Conservation (phyloP, 1,284 basidiomycete species). For the Tilletia setariae region DNA sequence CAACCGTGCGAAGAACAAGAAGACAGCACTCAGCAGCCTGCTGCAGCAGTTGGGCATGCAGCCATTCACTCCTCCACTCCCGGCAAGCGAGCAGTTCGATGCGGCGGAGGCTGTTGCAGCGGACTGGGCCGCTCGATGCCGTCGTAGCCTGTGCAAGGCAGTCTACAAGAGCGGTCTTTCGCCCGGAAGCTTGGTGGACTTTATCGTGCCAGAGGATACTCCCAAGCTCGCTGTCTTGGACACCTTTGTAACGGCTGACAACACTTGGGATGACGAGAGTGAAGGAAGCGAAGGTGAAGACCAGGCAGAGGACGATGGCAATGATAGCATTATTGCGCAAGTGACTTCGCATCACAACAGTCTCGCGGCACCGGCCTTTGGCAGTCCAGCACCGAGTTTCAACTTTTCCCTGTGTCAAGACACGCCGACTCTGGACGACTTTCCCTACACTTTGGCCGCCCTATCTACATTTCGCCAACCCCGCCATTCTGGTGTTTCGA, state of each 20-base stretch:
- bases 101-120: conserved; percentile 5
- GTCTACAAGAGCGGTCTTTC: conserved; percentile 8
- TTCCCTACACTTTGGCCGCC: conserved; percentile 8
- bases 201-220: not conserved
- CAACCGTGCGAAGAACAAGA: not conserved
- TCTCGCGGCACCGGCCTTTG: not conserved
- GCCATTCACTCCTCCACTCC: conserved; percentile 4
- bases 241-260: not conserved
- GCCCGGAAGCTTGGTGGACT: not conserved
- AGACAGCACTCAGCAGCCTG: not conserved
- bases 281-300: not conserved
- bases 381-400: conserved; percentile 8
- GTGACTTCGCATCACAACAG: too few species aligned
- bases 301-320: not conserved
- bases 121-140: not conserved
- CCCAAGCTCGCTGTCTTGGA: not conserved
- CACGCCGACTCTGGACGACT: conserved; percentile 4
- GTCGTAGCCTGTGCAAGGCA: conserved; percentile 12
- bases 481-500: not conserved
- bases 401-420: conserved; percentile 9
- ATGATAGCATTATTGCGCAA: too few species aligned
- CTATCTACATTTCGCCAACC: not conserved
- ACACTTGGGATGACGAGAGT: not conserved
- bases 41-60: conserved; percentile 7
- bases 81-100: not conserved